Evolutionary conservation across 371 early-diverging fungal species (phyloP), one percentile per base, ranked within the genome.

Genomic region (Zopfochytrium polystomum): DNA sequence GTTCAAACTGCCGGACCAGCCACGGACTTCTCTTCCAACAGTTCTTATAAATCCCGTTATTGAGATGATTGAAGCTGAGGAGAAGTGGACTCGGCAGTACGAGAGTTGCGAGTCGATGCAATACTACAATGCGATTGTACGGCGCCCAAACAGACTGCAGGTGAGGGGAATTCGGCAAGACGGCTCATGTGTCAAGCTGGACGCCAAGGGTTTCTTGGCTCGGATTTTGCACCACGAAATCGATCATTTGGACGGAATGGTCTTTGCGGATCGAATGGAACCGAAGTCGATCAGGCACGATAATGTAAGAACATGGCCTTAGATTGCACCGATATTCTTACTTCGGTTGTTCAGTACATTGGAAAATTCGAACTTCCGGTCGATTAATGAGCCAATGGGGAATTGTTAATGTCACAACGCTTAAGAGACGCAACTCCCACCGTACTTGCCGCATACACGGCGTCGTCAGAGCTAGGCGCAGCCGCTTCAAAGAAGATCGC

Each of bases 91-190:
- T 0, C 32, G 60, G 9, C 75, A 75, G 20, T 76, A 76, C 34
- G 80, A 79, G 61, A 53, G 54, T 15, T 79, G 80, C 53, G 77
- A 76, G 53, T 69, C 70, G 9, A 45, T 79, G 45, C 77, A 75
- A 2, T 20, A 54, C n/a, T 79, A 76, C 58, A 71, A 68, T 61
- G 70, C 57, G 5, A 30, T 74, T 15, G 80, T 79, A n/a, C n/a
- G 51, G 47, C 51, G 80, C 27, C 65, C 72, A 5, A 31, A 25
- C 23, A 57, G 51, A 26, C 46, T 57, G 57, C 3, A 3, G 22
- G 22, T 42, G 6, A 4, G 31, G 6, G 42, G 18, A 4, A 4
- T 26, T 32, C 15, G 6, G 44, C 18, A 22, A 30, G 58, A 75
- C 1, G 74, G 74, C 22, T 65, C 67, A 15, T 35, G 49, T 31